Evolutionary conservation across 78 protist genomes (phyloP), one percentile per base, ranked within the genome.

Genomic region (Dictyostelium citrinum): DNA sequence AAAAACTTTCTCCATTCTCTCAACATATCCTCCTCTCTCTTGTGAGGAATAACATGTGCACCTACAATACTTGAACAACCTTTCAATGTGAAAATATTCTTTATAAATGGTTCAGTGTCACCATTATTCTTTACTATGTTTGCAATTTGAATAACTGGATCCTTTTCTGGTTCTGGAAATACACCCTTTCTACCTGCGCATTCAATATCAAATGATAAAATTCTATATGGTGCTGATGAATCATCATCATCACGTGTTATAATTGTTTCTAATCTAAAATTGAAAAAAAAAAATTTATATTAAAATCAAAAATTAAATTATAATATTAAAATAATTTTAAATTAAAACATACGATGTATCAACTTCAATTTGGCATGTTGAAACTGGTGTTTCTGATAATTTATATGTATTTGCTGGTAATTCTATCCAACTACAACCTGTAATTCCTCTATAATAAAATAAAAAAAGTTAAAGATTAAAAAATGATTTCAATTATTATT

Each of bases 61-160:
- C 99, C 99, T 12, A 94, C 96, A 46, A 99, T 99, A 67, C 96
- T 91, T 1, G 98, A 98, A 93, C 99, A 97, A 2, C 95, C 58
- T 46, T 92, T 81, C 74, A 99, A 96, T 8, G 97, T 92, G 80
- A 99, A 97, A 39, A 97, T 90, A 68, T 83, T 92, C 37, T 95
- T 93, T 37, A 96, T 77, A 33, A 85, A 61, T 37, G 99, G 97
- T 27, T 61, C 58, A 4, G 58, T 1, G 2, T 85, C 95, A 55
- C 97, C 96, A 58, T 90, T 96, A 43, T 81, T 80, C 35, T 71
- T 75, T 68, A 98, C 97, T 76, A 90, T 41, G 72, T 97, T 97
- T 3, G 99, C 99, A 67, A 99, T 99, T 86, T 99, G 99, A 88
- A 99, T 99, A 51, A 99, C 99, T 8, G 98, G 98, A 96, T 99